phyloP scores from a whole-genome alignment of 2,329 filamentous ascomycete genomes.

The Neobulgaria alba region DNA sequence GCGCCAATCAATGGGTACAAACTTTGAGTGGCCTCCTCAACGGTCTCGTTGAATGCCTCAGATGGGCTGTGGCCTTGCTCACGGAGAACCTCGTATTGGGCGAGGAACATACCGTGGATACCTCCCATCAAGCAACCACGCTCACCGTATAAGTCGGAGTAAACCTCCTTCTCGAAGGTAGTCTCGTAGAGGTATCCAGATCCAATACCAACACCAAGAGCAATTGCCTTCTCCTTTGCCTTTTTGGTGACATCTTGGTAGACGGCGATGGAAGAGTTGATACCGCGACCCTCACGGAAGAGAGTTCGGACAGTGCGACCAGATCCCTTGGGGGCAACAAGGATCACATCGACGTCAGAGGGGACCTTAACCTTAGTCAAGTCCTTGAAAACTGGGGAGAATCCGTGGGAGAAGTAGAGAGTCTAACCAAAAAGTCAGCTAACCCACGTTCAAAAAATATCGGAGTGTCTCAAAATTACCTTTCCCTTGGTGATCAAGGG shows the following conservation, averaged over 20 bases:
- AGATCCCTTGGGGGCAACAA: constrained; percentile 97
- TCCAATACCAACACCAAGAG: constrained; percentile 93
- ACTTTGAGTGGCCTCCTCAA: constrained; percentile 97
- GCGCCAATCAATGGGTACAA: constrained; percentile 95
- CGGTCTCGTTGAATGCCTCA: constrained; percentile 99
- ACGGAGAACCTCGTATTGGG: constrained; percentile 99
- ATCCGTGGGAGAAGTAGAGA: constrained; percentile 99
- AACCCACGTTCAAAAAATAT: constrained; percentile 1
- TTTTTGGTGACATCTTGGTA: constrained; percentile 97
- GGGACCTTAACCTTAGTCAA: constrained; percentile 98
- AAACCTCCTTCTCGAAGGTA: constrained; percentile 99
- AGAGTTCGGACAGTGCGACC: constrained; percentile 97
- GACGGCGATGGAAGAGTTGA: constrained; percentile 98
- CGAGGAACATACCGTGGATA: constrained; percentile 99
- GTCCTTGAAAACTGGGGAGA: constrained; percentile 99
- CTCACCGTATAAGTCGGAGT: constrained; percentile 99
- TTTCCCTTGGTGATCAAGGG: constrained; percentile 98
- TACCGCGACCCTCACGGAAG: constrained; percentile 98
- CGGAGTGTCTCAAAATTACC: constrained; percentile 46
- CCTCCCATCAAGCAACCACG: constrained; percentile 99
- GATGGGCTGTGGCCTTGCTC: constrained; percentile 96
- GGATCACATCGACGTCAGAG: constrained; percentile 94
- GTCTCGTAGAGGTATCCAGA: constrained; percentile 99
- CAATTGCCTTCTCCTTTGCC: constrained; percentile 95
- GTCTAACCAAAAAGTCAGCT: constrained; percentile 48